Base-by-base conservation (phyloP, 2,329 filamentous ascomycete species). In the Dactylellina haptotyla region DNA sequence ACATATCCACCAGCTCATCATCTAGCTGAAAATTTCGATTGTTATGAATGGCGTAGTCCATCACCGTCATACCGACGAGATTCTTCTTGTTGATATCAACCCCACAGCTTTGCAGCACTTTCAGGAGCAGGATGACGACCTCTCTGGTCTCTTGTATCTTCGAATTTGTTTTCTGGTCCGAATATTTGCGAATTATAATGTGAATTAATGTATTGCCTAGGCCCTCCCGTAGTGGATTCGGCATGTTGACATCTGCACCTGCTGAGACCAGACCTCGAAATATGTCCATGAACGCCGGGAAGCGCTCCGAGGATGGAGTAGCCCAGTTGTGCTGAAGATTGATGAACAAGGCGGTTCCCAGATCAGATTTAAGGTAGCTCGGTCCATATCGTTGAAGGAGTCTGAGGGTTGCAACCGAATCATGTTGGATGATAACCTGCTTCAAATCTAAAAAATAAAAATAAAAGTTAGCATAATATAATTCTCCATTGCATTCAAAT, bases 11-110 rank as follows among this genome's bases (percentile, higher is more conserved):
- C 10, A 72, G 23, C 4, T 65, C 67, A 30, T 72, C 67, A 16
- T 72, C 67, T 16, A 65, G 28, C 3, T 54, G 45, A 18, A 39
- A 72, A 43, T 54, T 25, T 6, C 67, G 18, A 2, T 65, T 32
- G 34, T 72, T 72, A 16, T 72, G 67, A 23, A 72, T 37, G 1
- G 67, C 67, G 18, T 72, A 72, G 37, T 72, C 67, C 67, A 72
- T 72, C 5, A 72, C 59, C 0, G 58, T 72, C 67, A 72, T 59
- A 10, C 67, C 67, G 9, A 72, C 59, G 23, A 48, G 18, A 34
- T 72, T 72, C 23, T 72, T 72, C 46, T 30, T 53, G 18, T 72
- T 72, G 28, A 72, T 53, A 8, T 72, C 53, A 8, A 53, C 67
- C 10, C 67, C 67, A 23, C 59, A 72, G 25, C 67, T 72, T 25